Conservation (phyloP, 495 filamentous ascomycete species). For the Aspergillus hancockii region DNA sequence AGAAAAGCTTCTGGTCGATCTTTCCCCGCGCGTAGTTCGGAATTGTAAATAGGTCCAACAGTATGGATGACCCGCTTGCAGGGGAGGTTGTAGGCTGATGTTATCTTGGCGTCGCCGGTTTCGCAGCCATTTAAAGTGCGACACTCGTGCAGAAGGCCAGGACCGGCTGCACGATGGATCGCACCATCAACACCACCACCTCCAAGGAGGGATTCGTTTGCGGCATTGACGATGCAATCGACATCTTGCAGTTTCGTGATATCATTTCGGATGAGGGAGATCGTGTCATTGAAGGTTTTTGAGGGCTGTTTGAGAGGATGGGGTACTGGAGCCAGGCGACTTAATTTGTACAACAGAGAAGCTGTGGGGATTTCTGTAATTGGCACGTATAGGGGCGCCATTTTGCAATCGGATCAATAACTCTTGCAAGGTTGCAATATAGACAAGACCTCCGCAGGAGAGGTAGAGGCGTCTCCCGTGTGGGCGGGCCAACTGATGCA, state of each 20-base stretch:
- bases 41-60: conserved; percentile 80
- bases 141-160: conserved; percentile 69
- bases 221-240: conserved; percentile 91
- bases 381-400: conserved; percentile 23
- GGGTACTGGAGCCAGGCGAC: conserved; percentile 29
- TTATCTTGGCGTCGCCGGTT: conserved; percentile 84
- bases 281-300: conserved; percentile 64
- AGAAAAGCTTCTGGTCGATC: conserved; percentile 52
- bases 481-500: background rate
- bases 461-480: background rate
- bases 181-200: conserved; percentile 88
- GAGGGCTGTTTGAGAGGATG: conserved; percentile 39
- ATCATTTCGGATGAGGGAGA: conserved; percentile 72
- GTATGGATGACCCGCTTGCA: conserved; percentile 82
- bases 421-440: background rate
- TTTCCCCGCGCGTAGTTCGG: conserved; percentile 26
- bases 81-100: conserved; percentile 72
- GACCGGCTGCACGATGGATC: conserved; percentile 84
- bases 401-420: background rate
- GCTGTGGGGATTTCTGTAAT: conserved; percentile 66
- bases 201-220: conserved; percentile 75
- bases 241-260: conserved; percentile 75
- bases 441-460: background rate
- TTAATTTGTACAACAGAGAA: conserved; percentile 57
- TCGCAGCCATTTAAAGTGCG: conserved; percentile 64